Percentiles rank a stretch among this genome's conserved stretches.
These are phyloP conservation scores for Lyophyllum shimeji DNA, from an alignment of 768 basidiomycete species.

Conservation along the genomic window DNA sequence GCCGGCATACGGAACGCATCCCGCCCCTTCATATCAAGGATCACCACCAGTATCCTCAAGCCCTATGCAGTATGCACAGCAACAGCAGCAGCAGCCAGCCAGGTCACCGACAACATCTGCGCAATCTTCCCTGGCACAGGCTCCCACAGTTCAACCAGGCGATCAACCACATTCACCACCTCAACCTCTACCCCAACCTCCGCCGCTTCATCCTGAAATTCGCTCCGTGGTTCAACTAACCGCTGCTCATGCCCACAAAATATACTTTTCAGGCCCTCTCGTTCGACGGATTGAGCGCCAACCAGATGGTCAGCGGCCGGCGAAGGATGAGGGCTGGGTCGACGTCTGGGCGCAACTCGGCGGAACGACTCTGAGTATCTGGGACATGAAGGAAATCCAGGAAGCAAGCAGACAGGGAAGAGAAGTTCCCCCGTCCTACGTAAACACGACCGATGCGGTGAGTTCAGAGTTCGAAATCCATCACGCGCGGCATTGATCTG, in stretches of 20 bases:
- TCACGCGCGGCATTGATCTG: slow-evolving; percentile 9
- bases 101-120: slow-evolving; percentile 2
- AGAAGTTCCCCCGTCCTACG: slow-evolving; percentile 84
- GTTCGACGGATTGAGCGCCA: slow-evolving; percentile 76
- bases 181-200: slow-evolving; percentile 25
- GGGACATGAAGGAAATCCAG: slow-evolving; percentile 89
- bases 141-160: slow-evolving; percentile 3
- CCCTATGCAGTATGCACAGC: slow-evolving; percentile 1
- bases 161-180: slow-evolving; percentile 15
- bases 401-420: slow-evolving; percentile 77
- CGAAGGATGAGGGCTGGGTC: slow-evolving; percentile 77
- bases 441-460: slow-evolving; percentile 88
- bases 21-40: slow-evolving; percentile 1
- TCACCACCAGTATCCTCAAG: slow-evolving; percentile 3
- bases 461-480: slow-evolving; percentile 30
- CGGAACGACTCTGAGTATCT: slow-evolving; percentile 85
- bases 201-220: slow-evolving; percentile 76
- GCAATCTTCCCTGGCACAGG: slow-evolving; percentile 8
- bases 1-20: no score
- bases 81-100: slow-evolving; percentile 12
- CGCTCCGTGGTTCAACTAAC: slow-evolving; percentile 76
- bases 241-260: slow-evolving; percentile 76
- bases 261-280: slow-evolving; percentile 86
- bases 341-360: slow-evolving; percentile 90
- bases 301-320: slow-evolving; percentile 67